Evolutionary conservation across 2,329 filamentous ascomycete species (phyloP).

Genomic region (Mollisia scopiformis): DNA sequence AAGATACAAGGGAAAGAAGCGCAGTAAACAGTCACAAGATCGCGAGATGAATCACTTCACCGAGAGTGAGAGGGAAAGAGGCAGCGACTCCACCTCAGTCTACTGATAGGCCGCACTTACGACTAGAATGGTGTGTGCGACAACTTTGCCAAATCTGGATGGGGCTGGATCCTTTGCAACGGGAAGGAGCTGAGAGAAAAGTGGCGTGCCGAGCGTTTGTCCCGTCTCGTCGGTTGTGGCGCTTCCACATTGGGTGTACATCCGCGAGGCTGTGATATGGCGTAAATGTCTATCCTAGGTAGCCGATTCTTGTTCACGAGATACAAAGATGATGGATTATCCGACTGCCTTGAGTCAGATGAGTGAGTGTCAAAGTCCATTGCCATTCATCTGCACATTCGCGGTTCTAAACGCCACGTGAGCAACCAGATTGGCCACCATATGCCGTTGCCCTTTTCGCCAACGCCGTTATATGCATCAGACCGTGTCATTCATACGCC

Average conservation of each 20-base stretch:
- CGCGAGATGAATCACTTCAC: background rate
- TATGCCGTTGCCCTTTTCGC: background rate
- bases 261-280: background rate
- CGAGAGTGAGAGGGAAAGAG: background rate
- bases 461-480: constrained; percentile 14
- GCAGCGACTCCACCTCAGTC: background rate
- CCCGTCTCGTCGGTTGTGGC: background rate
- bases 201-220: background rate
- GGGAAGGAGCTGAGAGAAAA: background rate
- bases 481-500: constrained; percentile 1
- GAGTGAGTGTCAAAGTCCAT: background rate
- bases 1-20: background rate
- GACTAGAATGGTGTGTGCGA: background rate
- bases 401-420: constrained; percentile 8
- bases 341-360: background rate
- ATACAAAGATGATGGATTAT: background rate
- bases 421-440: background rate
- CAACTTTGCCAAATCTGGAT: background rate
- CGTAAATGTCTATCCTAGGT: background rate
- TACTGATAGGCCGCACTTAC: background rate
- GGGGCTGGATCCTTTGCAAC: background rate
- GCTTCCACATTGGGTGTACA: background rate
- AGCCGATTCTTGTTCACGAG: background rate
- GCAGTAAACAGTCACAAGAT: background rate
- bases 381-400: background rate